A percentile compares a stretch with the other conserved stretches of the same genome.
Evolutionary conservation across 2,329 filamentous ascomycete species (phyloP).

Genomic region (Pestalotiopsis sp.): DNA sequence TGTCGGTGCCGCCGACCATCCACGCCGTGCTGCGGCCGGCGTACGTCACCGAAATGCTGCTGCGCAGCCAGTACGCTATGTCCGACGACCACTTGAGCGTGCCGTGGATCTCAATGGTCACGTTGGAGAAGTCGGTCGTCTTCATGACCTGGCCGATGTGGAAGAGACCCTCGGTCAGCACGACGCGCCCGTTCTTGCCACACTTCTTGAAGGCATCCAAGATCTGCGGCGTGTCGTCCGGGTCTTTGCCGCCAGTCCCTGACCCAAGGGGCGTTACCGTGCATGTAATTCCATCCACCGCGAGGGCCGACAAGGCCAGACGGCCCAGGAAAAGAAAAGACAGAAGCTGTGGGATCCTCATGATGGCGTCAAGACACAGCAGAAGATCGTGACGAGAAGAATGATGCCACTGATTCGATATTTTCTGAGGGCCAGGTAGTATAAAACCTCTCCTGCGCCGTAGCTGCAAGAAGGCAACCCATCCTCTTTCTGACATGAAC

Average conservation of each 20-base stretch:
- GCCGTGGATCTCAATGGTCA: slow-evolving; percentile 50
- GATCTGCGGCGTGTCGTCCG: slow-evolving; percentile 55
- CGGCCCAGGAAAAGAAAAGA: not conserved
- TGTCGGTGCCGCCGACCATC: slow-evolving; percentile 51
- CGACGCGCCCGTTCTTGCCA: slow-evolving; percentile 49
- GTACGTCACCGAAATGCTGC: slow-evolving; percentile 48
- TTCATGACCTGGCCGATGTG: slow-evolving; percentile 53
- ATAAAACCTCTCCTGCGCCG: not conserved
- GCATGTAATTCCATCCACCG: slow-evolving; percentile 21
- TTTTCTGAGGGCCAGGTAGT: no score
- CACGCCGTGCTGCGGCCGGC: slow-evolving; percentile 54
- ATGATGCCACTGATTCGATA: no score
- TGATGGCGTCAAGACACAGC: not conserved
- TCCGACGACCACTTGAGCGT: slow-evolving; percentile 45
- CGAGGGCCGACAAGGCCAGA: not conserved
- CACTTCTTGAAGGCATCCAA: slow-evolving; percentile 52
- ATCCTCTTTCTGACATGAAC: not conserved
- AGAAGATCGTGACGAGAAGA: not conserved
- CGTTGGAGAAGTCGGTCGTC: slow-evolving; percentile 46
- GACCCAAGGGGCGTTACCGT: slow-evolving; percentile 29
- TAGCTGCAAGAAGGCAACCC: not conserved
- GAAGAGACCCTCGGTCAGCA: slow-evolving; percentile 52
- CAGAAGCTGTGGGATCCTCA: not conserved
- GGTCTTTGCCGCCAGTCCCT: slow-evolving; percentile 20
- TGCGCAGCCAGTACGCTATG: slow-evolving; percentile 51